Percentiles rank a stretch among this genome's conserved stretches.
phyloP scores from a whole-genome alignment of 1,284 basidiomycete genomes.

The Tilletia caries region DNA sequence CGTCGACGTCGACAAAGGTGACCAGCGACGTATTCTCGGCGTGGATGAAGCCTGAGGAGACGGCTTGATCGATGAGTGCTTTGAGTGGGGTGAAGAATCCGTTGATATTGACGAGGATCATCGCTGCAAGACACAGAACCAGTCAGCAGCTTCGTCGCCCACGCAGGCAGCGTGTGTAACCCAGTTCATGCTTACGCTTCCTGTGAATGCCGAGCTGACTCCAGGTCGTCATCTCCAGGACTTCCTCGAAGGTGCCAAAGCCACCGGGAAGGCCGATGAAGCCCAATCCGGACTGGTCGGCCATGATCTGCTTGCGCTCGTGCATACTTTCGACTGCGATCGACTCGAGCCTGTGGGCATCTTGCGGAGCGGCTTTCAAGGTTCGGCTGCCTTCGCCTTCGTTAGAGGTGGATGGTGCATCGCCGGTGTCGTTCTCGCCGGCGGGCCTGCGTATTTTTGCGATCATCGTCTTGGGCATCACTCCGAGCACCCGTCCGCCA shows the following conservation, averaged over 20 bases:
- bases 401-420: slow-evolving; percentile 25
- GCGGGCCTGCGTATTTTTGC: slow-evolving; percentile 13
- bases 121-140: slow-evolving; percentile 58
- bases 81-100: slow-evolving; percentile 77
- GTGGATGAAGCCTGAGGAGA: slow-evolving; percentile 67
- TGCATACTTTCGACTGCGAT: slow-evolving; percentile 75
- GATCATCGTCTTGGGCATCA: slow-evolving; percentile 74
- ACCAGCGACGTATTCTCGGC: slow-evolving; percentile 29
- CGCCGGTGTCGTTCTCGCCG: slow-evolving; percentile 22
- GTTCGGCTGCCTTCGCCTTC: slow-evolving; percentile 45
- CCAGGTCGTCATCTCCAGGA: slow-evolving; percentile 87
- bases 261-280: slow-evolving; percentile 87
- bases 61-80: slow-evolving; percentile 66
- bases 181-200: slow-evolving; percentile 58
- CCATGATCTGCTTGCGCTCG: slow-evolving; percentile 84
- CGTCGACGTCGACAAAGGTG: slow-evolving; percentile 60
- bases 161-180: neutral
- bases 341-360: slow-evolving; percentile 29
- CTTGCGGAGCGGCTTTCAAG: slow-evolving; percentile 32
- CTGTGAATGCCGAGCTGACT: slow-evolving; percentile 81
- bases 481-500: slow-evolving; percentile 74
- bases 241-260: slow-evolving; percentile 85
- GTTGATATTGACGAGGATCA: slow-evolving; percentile 76
- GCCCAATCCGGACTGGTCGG: slow-evolving; percentile 65
- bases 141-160: neutral